A percentile compares a stretch with the other conserved stretches of the same genome.
phyloP scores from a whole-genome alignment of 441 rosid species.

The Cnidoscolus chayamansa region DNA sequence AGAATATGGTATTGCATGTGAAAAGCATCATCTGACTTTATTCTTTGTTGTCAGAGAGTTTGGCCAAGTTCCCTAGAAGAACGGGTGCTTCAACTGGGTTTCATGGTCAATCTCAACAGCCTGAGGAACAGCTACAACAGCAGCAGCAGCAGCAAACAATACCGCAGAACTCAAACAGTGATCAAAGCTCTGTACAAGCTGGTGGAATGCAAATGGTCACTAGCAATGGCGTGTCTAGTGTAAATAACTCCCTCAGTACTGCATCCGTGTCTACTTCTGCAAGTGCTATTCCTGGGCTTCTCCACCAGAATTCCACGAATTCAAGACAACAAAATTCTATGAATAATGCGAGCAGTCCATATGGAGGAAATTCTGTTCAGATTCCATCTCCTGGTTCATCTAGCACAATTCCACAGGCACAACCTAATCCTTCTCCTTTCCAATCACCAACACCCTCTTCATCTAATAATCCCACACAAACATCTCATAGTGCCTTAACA shows the following conservation, averaged over 20 bases:
- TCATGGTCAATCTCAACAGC: constrained; percentile 55
- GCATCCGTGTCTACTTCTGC: constrained; percentile 65
- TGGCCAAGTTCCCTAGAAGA: constrained; percentile 89
- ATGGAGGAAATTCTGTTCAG: constrained; percentile 72
- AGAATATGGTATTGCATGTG: background rate
- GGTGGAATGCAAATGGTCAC: constrained; percentile 46
- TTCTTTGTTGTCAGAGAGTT: constrained; percentile 60
- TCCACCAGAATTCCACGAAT: constrained; percentile 87
- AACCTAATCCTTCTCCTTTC: constrained; percentile 61
- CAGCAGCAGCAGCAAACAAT: constrained; percentile 49
- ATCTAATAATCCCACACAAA: constrained; percentile 61
- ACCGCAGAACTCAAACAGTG: constrained; percentile 47
- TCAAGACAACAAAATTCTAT: constrained; percentile 71
- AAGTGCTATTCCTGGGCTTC: constrained; percentile 69
- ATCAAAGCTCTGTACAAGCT: constrained; percentile 55
- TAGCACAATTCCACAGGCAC: constrained; percentile 57
- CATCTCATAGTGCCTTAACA: constrained; percentile 45
- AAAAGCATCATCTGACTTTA: background rate
- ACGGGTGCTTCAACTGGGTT: constrained; percentile 53
- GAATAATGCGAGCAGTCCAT: constrained; percentile 72
- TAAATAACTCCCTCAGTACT: constrained; percentile 54
- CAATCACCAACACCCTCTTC: constrained; percentile 78
- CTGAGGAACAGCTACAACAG: constrained; percentile 47
- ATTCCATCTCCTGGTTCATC: constrained; percentile 80
- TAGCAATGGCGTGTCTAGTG: constrained; percentile 49